Evolutionary conservation across 345 rosid genomes (phyloP).

Genomic region (Rhizophora mangle): DNA sequence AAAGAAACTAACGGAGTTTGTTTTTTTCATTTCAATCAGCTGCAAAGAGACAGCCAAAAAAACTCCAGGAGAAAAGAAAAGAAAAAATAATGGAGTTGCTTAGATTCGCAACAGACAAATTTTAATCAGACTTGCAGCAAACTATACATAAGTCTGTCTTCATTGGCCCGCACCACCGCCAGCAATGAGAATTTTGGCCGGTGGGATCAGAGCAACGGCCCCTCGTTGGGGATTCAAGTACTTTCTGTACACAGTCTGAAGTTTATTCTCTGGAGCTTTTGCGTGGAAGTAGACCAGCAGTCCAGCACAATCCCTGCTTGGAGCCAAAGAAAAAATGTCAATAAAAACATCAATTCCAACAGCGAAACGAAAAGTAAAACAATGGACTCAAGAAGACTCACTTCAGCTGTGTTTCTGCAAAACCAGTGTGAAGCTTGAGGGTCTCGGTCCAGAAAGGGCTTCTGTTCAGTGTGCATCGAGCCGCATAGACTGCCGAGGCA

Average conservation of each 20-base stretch:
- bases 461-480: constrained; percentile 58
- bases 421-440: constrained; percentile 67
- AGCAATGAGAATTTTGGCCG: constrained; percentile 59
- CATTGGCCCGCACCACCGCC: constrained; percentile 14
- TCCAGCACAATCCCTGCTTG: constrained; percentile 75
- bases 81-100: no score
- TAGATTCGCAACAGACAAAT: constrained; percentile 1
- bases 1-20: no score
- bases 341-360: not conserved
- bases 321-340: not conserved
- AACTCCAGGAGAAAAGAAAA: no score
- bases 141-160: not conserved
- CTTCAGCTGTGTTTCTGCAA: constrained; percentile 56
- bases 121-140: no score
- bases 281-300: constrained; percentile 54
- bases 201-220: constrained; percentile 52
- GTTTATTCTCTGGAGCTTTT: constrained; percentile 46
- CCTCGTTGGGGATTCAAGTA: constrained; percentile 53
- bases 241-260: constrained; percentile 55
- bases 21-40: no score
- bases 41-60: no score
- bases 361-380: not conserved
- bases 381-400: constrained; percentile 18
- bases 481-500: constrained; percentile 92
- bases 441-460: constrained; percentile 68